These are phyloP conservation scores for Cylindrotheca fusiformis DNA, from an alignment of 108 stramenopile genomes.

Conservation along the genomic window DNA sequence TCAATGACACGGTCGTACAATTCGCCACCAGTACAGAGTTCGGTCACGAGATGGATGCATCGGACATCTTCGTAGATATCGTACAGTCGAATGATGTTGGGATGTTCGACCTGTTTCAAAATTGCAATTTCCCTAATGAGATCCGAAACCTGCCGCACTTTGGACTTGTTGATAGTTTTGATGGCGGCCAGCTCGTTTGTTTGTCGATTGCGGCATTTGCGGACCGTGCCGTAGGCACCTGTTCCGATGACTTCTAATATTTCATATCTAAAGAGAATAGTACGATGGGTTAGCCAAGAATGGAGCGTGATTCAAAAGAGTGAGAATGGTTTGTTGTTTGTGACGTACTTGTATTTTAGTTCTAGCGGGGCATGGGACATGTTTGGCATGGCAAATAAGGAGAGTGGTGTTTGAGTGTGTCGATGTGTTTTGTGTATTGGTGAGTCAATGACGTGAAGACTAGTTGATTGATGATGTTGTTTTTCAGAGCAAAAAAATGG, in stretches of 20 bases:
- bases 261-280: no score
- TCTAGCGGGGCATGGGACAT: no score
- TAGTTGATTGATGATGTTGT: no score
- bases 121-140: conserved; percentile 44
- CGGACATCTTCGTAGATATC: conserved; percentile 75
- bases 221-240: conserved; percentile 17
- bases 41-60: conserved; percentile 53
- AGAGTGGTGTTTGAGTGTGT: no score
- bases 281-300: no score
- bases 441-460: no score
- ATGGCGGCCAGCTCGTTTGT: conserved; percentile 31
- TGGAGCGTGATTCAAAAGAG: no score
- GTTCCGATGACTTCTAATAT: conserved; percentile 19
- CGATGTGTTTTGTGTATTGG: no score
- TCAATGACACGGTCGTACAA: conserved; percentile 73
- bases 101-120: conserved; percentile 59
- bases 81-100: conserved; percentile 72
- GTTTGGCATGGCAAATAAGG: no score
- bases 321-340: no score
- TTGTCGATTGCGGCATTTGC: conserved; percentile 7
- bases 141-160: conserved; percentile 14
- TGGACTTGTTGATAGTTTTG: conserved; percentile 41
- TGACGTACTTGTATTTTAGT: no score
- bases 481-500: no score
- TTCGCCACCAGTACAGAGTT: conserved; percentile 53